Evolutionary conservation across 805 yeast genomes (phyloP).

Genomic region (Candida loeiensis): DNA sequence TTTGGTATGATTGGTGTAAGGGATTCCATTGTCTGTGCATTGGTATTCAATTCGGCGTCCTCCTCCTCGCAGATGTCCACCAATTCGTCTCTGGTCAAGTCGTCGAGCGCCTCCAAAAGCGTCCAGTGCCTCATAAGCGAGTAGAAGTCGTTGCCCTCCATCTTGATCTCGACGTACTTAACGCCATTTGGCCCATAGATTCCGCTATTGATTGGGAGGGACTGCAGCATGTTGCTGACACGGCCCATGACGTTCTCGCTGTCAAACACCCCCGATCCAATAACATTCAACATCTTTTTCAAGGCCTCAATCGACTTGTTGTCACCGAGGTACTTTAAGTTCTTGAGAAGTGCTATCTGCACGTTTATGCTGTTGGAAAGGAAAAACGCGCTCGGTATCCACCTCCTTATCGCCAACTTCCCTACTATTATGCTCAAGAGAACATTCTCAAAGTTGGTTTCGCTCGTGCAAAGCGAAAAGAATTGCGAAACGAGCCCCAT

Average conservation of each 20-base stretch:
- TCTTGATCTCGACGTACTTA: slow-evolving; percentile 27
- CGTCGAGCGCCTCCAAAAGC: slow-evolving; percentile 31
- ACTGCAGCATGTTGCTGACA: slow-evolving; percentile 23
- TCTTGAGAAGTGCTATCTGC: slow-evolving; percentile 24
- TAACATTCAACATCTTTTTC: slow-evolving; percentile 26
- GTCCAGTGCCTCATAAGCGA: slow-evolving; percentile 34
- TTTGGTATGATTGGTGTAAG: neutral
- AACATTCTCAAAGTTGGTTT: slow-evolving; percentile 31
- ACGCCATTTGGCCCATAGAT: slow-evolving; percentile 15
- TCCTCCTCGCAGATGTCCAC: slow-evolving; percentile 12
- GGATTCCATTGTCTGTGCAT: neutral
- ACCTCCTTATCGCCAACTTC: slow-evolving; percentile 20
- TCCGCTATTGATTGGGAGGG: slow-evolving; percentile 22
- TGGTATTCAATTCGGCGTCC: neutral
- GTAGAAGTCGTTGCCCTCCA: slow-evolving; percentile 21
- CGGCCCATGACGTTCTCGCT: slow-evolving; percentile 21
- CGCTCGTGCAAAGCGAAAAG: slow-evolving; percentile 25
- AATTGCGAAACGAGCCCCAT: slow-evolving; percentile 16
- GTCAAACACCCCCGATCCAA: slow-evolving; percentile 30
- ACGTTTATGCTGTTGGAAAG: neutral
- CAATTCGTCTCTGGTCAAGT: slow-evolving; percentile 30
- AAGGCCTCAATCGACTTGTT: slow-evolving; percentile 20
- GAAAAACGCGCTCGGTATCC: neutral
- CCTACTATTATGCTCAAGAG: slow-evolving; percentile 31
- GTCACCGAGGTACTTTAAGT: slow-evolving; percentile 30